These are phyloP conservation scores for Arthrocladium fulminans DNA, from an alignment of 2,329 filamentous ascomycete species.

Conservation along the genomic window DNA sequence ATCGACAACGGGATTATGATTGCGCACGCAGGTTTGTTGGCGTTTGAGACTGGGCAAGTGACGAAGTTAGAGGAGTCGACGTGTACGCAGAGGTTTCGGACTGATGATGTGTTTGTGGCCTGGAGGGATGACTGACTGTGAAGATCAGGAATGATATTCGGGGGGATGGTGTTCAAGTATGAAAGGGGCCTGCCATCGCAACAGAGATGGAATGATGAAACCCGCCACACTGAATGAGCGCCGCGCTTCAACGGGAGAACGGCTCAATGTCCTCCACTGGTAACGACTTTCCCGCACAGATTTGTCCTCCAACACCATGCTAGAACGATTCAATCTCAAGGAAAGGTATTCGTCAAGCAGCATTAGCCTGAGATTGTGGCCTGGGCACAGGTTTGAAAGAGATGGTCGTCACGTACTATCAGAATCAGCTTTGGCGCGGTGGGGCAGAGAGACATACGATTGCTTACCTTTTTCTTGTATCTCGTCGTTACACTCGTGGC, in stretches of 20 bases:
- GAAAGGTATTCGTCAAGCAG: neutral
- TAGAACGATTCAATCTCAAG: neutral
- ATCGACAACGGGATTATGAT: slow-evolving; percentile 99
- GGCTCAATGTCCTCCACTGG: no score
- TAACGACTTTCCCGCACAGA: no score
- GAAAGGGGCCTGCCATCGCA: no score
- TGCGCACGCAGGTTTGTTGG: slow-evolving; percentile 84
- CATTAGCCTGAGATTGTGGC: neutral
- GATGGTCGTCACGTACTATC: slow-evolving; percentile 90
- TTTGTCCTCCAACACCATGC: slow-evolving; percentile 7
- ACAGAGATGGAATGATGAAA: no score
- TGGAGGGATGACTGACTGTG: slow-evolving; percentile 54
- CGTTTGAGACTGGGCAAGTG: slow-evolving; percentile 67
- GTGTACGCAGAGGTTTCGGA: slow-evolving; percentile 75
- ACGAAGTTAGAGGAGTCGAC: slow-evolving; percentile 73
- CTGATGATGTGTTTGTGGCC: slow-evolving; percentile 69
- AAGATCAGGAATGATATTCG: no score
- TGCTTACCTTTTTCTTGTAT: slow-evolving; percentile 71
- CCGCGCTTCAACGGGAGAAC: no score
- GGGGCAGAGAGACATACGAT: slow-evolving; percentile 5
- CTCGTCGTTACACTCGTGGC: slow-evolving; percentile 95
- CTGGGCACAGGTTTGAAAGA: slow-evolving; percentile 81
- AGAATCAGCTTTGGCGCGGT: slow-evolving; percentile 1
- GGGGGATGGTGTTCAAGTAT: no score
- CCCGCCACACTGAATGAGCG: no score